Evolutionary conservation across 345 rosid species (phyloP), one percentile per base, ranked within the genome.

Genomic region (Schrenkiella parvula): DNA sequence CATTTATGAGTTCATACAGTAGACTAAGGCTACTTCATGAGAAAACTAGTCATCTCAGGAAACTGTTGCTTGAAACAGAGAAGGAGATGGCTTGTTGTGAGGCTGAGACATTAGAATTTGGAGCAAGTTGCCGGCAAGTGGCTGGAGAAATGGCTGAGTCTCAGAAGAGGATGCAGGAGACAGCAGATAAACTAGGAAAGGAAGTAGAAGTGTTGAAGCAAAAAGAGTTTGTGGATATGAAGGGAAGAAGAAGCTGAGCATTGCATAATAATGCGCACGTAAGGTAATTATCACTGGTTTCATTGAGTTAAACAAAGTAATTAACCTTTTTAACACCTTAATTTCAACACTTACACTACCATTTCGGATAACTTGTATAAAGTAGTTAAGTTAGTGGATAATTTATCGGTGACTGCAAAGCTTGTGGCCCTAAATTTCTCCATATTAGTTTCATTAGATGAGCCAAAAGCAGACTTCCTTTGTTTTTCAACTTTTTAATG

Each of bases 51-150:
- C 38, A 31, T 15, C 37, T 73, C 8, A 82, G 66, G 75, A 41
- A 62, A 7, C 10, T 11, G 57, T 76, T 80, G 59, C 44, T 39
- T 32, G 59, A 58, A 58, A 68, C 79, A 10, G 81, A 83, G 74
- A 54, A 64, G 31, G 80, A 79, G 46, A 4, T 69, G 19, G 47
- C 65, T 13, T 32, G 37, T 37, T 83, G 83, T 25, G 79, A 83
- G 54, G 70, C 77, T 4, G 83, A 83, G 76, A 78, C 80, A 23
- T 71, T 41, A 10, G 68, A 66, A 31, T 80, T 25, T 11, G 70
- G 68, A 71, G 32, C 37, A 38, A 51, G 35, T 21, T 63, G 65
- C 22, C 37, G 41, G 64, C 55, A 72, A 56, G 66, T 66, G 32
- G 70, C 58, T 17, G 31, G 48, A 11, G 64, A 73, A 6, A 61